phyloP scores from a whole-genome alignment of 1,139 yeast genomes.

The Pichia sp. region DNA sequence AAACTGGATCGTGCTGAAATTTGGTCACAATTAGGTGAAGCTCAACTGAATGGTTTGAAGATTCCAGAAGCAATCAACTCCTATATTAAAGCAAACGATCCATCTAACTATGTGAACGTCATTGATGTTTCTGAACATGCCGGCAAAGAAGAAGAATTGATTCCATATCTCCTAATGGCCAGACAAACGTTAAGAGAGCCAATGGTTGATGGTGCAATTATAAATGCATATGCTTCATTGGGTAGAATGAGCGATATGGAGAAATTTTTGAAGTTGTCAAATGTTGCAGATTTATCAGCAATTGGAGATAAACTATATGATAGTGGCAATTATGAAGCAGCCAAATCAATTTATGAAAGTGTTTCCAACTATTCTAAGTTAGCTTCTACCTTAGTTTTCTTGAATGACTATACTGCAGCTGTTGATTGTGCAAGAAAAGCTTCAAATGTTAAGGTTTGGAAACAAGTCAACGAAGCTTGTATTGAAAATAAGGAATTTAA shows the following conservation, averaged over 20 bases:
- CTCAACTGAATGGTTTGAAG: slow-evolving; percentile 91
- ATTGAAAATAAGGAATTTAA: slow-evolving; percentile 92
- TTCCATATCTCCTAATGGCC: slow-evolving; percentile 89
- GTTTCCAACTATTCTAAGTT: slow-evolving; percentile 92
- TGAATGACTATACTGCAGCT: slow-evolving; percentile 91
- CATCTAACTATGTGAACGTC: slow-evolving; percentile 83
- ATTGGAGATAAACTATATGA: slow-evolving; percentile 91
- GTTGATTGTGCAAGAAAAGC: slow-evolving; percentile 99
- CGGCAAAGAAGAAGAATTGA: slow-evolving; percentile 90
- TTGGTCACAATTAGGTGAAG: slow-evolving; percentile 94
- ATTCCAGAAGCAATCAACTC: slow-evolving; percentile 88
- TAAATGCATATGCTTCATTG: slow-evolving; percentile 78
- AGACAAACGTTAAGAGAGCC: slow-evolving; percentile 89
- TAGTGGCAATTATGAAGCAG: slow-evolving; percentile 81
- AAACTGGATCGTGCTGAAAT: slow-evolving; percentile 77
- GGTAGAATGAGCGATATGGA: slow-evolving; percentile 76
- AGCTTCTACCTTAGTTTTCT: slow-evolving; percentile 89
- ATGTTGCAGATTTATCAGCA: slow-evolving; percentile 85
- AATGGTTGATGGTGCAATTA: slow-evolving; percentile 82
- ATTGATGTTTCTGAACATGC: slow-evolving; percentile 95
- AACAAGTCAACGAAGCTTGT: slow-evolving; percentile 95
- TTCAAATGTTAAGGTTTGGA: slow-evolving; percentile 90
- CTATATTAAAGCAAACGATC: slow-evolving; percentile 84
- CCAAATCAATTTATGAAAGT: slow-evolving; percentile 77
- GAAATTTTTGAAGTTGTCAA: slow-evolving; percentile 73